Evolutionary conservation across 2,329 filamentous ascomycete species (phyloP), one percentile per base, ranked within the genome.

Genomic region (Ascomycota sp.): DNA sequence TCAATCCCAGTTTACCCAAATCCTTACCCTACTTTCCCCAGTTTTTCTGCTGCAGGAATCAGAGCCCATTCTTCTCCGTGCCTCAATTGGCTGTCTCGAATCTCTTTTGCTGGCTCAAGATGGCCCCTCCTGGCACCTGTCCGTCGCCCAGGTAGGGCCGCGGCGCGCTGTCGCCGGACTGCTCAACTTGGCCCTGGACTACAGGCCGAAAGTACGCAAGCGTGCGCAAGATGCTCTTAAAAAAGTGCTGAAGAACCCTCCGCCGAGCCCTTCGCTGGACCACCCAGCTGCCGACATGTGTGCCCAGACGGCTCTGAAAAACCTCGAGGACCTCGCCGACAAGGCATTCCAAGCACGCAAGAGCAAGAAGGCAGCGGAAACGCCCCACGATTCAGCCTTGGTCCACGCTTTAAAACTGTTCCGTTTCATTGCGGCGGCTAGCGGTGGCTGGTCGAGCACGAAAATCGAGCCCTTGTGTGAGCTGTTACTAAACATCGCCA

Each of bases 231-330:
- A 95, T 46, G 82, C 85, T 3, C 54, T 98, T 40, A 73, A 75
- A 31, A 79, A 75, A 38, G 73, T 98, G 4, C 65, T 98, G 33
- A 75, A 75, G 51, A 77, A 73, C 36, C 80, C 83, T 7, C 89
- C 89, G 0, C 85, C 86, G 1, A 93, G 81, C 38, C 89, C 89
- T 2, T 85, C 81, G 4, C 56, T 94, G 35, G 89, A 98, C 40
- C 89, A 98, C 47, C 89, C 89, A 2, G 89, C 83, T 19, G 79
- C 86, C 28, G 85, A 93, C 47, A 86, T 95, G 73, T 95, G 86
- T 55, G 89, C 89, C 12, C 81, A 93, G 52, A 85, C 79, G 19
- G 81, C 82, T 15, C 64, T 94, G 55, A 72, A 73, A 52, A 83
- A 75, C 48, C 58, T 95, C 37, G 69, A 73, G 40, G 75, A 85